Base-by-base conservation (phyloP, 2,329 filamentous ascomycete genomes). In the Penicillium hordei region DNA sequence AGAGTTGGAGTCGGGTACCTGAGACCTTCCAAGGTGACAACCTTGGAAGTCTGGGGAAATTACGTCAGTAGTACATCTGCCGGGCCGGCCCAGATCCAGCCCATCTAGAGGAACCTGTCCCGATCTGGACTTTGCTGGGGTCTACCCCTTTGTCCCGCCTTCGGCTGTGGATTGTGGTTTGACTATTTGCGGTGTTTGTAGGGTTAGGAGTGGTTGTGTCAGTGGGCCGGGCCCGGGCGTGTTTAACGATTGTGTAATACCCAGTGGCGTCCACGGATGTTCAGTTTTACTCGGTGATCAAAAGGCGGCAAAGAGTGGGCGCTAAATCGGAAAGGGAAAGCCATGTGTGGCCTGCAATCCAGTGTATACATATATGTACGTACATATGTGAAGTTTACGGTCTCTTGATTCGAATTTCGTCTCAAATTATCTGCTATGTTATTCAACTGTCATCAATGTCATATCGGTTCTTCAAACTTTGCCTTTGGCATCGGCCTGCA, bases 401-500 rank as follows among this genome's bases (percentile, higher is more conserved):
- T 48, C 31, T 48, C 27, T 25, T 43, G 9, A 33, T 51, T 25
- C 21, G 3, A 44, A n/a, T 27, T 25, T 25, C 9, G 8, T 31
- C 23, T 27, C 4, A n/a, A 36, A 8, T 29, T 36, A 36, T 31
- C n/a, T 21, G 29, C 17, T 15, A 10, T 23, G 17, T 12, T 9
- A 21, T 48, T 40, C 19, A 15, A 39, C 29, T 38, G 23, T 31
- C 9, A 42, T n/a, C 21, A 52, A 44, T 43, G 5, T 44, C 13
- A 13, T 39, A 17, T 7, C 3, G 19, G 1, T 36, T 38, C 15
- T 43, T 44, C 49, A 65, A 38, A 55, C 58, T 46, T 67, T 66
- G 58, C 82, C 82, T 71, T 83, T 81, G 2, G 83, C 79, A 74
- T 90, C 87, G 0, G 81, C 79, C 75, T 88, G 84, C 88, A 90